Base-by-base conservation (phyloP, 1,139 yeast species). In the Geotrichum europaeum region DNA sequence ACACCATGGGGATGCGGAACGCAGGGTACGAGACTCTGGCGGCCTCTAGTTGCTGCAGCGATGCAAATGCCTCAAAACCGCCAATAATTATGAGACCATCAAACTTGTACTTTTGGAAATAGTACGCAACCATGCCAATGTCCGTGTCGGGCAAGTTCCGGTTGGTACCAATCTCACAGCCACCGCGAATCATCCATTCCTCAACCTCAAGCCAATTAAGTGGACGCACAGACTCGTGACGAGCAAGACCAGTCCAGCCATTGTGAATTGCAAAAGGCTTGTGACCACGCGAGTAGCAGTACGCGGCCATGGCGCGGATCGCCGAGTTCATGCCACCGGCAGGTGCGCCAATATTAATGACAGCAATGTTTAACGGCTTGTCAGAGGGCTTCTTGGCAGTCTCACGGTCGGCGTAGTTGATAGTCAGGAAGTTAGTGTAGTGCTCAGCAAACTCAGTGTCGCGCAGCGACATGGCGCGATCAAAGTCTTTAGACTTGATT, bases 301-400 rank as follows among this genome's bases (percentile, higher is more conserved):
- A 91, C 25, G 92, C 83, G 2, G 96, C 95, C 70, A 92, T 90
- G 4, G 97, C 94, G 66, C 96, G 84, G 1, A 94, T 87, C 20
- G 97, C 96, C 62, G 96, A 87, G 77, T 94, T 94, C 81, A 94
- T 85, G 62, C 96, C 97, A 65, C 97, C 96, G 18, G 97, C 95
- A 49, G 99, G 96, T 1, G 99, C 99, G 66, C 99, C 99, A 62
- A 92, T 87, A 70, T 91, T 91, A 65, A 94, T 81, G 61, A 94
- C 83, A 63, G 96, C 99, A 68, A 92, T 83, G 61, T 78, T 84
- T 66, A 85, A 79, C 75, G 72, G 83, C 75, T 53, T 76, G 77
- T 61, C 75, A 73, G 71, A 68, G 18, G 73, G 72, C 43, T 70
- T 65, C 62, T 68, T 64, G 47, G 81, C 81, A 61, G 69, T 81